Base-by-base conservation (phyloP, 129 eudicot genomes). In the Tanacetum coccineum region DNA sequence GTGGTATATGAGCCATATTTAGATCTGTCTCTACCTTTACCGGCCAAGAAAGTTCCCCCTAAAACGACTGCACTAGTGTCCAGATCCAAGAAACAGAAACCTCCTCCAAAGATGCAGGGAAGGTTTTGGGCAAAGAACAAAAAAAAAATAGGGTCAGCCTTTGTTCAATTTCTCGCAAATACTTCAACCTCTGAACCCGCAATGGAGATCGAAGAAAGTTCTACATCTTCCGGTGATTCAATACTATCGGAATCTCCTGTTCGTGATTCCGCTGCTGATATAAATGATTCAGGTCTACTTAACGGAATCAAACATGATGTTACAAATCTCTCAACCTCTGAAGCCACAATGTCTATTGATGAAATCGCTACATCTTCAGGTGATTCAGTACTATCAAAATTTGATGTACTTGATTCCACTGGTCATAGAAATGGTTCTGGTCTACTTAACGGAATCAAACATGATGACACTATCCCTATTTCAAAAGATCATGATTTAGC, bases 1-100 rank as follows among this genome's bases (percentile, higher is more conserved):
- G 67, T 76, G 21, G 96, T 86, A 39, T 81, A 81, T 66, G 98
- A 93, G 78, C 98, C 96, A 3, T 86, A 82, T 77, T 76, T 93
- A 56, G 98, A 93, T 78, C 95, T 93, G 13, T 93, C 98, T 14
- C 79, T 93, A 64, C 90, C 96, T 45, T 80, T 93, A 64, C 98
- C 96, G 3, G 82, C 83, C 10, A 93, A 84, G 77, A 93, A 71
- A 77, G 72, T 89, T 58, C 86, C 84, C 2, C 66, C 87, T 10
- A 84, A 72, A 79, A 85, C 72, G 79, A 72, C 47, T 46, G 81
- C 73, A 60, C 71, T 70, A 55, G 80, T 78, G 39, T 51, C 79
- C 73, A 79, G 85, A 22, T 74, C 82, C 53, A 93, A 84, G 76
- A 92, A 86, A 72, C 67, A 87, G 9, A 86, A 86, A 59, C 70